Evolutionary conservation across 805 yeast genomes (phyloP).

Genomic region (Pichia kluyveri): DNA sequence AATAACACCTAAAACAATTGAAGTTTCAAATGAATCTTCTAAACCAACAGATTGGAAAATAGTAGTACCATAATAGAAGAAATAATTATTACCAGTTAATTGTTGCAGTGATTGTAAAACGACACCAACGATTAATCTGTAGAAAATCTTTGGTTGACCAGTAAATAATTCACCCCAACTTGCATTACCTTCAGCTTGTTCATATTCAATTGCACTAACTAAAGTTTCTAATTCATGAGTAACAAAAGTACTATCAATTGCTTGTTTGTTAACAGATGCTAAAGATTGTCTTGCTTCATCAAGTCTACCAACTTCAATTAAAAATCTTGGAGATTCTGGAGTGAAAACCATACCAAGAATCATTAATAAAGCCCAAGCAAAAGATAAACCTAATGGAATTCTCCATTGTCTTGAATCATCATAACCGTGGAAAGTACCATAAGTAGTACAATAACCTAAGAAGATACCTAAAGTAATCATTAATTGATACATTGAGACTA

Average conservation of each 20-base stretch:
- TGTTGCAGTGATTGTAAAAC: slow-evolving; percentile 54
- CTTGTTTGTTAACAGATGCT: slow-evolving; percentile 49
- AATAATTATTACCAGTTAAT: slow-evolving; percentile 55
- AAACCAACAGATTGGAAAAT: slow-evolving; percentile 52
- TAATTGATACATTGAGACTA: slow-evolving; percentile 62
- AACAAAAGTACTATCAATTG: slow-evolving; percentile 45
- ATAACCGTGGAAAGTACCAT: slow-evolving; percentile 47
- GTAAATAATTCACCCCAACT: slow-evolving; percentile 54
- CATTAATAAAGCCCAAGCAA: slow-evolving; percentile 44
- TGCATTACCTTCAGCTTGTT: slow-evolving; percentile 54
- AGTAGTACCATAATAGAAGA: slow-evolving; percentile 60
- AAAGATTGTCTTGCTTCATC: slow-evolving; percentile 49
- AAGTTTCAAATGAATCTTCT: slow-evolving; percentile 47
- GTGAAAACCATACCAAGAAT: slow-evolving; percentile 43
- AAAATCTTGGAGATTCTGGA: slow-evolving; percentile 66
- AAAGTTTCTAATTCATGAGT: slow-evolving; percentile 44
- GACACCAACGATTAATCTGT: slow-evolving; percentile 49
- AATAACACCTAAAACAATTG: slow-evolving; percentile 49
- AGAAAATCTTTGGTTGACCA: slow-evolving; percentile 54
- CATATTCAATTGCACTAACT: slow-evolving; percentile 54
- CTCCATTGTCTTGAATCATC: slow-evolving; percentile 53
- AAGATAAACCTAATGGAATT: slow-evolving; percentile 47
- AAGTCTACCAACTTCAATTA: slow-evolving; percentile 38
- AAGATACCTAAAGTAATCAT: slow-evolving; percentile 65
- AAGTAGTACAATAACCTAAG: slow-evolving; percentile 59